phyloP scores from a whole-genome alignment of 148 eudicot species.

The Chenopodium album region DNA sequence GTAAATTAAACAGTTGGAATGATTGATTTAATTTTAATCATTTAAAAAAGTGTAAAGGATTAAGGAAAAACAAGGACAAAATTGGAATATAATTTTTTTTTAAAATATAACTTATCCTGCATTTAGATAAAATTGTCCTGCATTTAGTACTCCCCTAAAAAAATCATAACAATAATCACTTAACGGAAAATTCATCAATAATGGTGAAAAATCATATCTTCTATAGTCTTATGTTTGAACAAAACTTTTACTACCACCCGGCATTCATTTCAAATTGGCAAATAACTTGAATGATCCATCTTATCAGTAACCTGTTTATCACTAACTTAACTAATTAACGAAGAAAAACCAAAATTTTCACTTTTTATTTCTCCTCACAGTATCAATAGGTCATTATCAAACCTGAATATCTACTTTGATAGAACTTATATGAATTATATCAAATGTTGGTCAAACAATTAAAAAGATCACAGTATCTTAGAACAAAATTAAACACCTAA shows the following conservation, averaged over 20 bases:
- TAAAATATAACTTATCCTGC: no score
- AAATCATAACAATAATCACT: not conserved
- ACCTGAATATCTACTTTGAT: slow-evolving; percentile 7
- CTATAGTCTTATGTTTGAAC: not conserved
- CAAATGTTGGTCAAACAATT: not conserved
- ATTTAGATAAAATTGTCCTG: no score
- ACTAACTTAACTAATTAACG: not conserved
- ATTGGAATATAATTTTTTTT: no score
- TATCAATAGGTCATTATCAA: not conserved
- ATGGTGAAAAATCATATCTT: not conserved
- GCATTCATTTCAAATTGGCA: not conserved
- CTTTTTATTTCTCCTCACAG: not conserved
- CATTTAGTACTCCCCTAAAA: not conserved
- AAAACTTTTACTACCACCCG: not conserved
- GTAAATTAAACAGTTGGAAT: no score
- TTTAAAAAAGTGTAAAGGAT: no score
- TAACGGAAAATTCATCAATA: not conserved
- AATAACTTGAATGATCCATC: not conserved
- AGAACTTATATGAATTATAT: not conserved
- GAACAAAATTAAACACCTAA: not conserved
- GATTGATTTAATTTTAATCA: no score
- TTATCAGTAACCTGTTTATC: not conserved
- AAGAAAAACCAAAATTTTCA: not conserved
- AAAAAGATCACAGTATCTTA: not conserved
- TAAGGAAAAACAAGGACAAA: no score